phyloP scores from a whole-genome alignment of 345 rosid species.

The Kernera saxatilis region DNA sequence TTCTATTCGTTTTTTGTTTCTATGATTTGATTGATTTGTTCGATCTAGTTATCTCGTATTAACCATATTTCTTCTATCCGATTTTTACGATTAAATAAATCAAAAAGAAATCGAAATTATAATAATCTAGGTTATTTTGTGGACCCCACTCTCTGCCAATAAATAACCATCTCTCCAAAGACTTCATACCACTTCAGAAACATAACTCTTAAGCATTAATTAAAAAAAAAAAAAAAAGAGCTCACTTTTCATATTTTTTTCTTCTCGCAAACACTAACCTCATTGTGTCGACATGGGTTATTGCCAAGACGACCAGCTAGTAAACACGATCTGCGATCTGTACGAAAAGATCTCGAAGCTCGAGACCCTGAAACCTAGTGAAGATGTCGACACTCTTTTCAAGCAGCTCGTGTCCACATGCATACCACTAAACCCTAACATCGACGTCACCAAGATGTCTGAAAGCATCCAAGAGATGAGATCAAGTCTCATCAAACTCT shows the following conservation, averaged over 20 bases:
- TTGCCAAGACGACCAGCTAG: constrained; percentile 55
- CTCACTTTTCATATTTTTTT: not conserved
- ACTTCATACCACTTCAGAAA: constrained; percentile 15
- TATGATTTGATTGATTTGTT: not conserved
- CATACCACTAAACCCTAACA: constrained; percentile 63
- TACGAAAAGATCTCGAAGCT: constrained; percentile 69
- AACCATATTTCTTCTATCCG: too few relatives aligned
- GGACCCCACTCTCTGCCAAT: constrained; percentile 32
- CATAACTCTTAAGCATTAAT: not conserved
- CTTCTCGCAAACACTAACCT: constrained; percentile 8
- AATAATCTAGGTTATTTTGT: not conserved
- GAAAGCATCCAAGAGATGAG: constrained; percentile 54
- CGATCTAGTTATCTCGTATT: too few relatives aligned
- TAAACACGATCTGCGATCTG: constrained; percentile 45
- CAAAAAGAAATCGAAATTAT: not conserved
- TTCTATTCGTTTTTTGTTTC: not conserved
- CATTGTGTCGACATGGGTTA: constrained; percentile 80
- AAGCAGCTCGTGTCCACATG: constrained; percentile 70
- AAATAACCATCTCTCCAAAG: constrained; percentile 33
- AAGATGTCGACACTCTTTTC: constrained; percentile 82
- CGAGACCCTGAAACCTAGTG: constrained; percentile 60
- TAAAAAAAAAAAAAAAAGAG: not conserved
- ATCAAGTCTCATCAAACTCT: constrained; percentile 63
- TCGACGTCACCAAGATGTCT: constrained; percentile 64
- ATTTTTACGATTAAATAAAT: not conserved